A percentile compares a stretch with the other conserved stretches of the same genome.
Evolutionary conservation across 345 rosid species (phyloP).

Genomic region (Physaria fendleri): DNA sequence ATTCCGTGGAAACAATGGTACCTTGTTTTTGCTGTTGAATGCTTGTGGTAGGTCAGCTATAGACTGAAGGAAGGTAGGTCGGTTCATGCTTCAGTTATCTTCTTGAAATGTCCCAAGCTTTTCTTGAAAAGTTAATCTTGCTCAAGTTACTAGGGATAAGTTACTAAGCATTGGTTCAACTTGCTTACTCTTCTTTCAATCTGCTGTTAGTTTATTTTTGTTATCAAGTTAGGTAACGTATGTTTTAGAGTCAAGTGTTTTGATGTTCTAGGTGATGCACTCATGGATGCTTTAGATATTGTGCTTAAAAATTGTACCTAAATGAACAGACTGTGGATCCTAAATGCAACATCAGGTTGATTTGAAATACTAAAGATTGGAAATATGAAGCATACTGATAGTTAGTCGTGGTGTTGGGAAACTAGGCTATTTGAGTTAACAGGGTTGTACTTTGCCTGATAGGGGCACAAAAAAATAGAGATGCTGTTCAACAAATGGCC

Average conservation of each 20-base stretch:
- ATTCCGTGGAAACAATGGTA: constrained; percentile 33
- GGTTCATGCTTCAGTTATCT: constrained; percentile 68
- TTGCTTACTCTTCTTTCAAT: constrained; percentile 25
- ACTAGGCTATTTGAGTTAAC: too few relatives aligned
- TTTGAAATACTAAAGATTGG: constrained; percentile 9
- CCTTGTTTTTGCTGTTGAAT: constrained; percentile 38
- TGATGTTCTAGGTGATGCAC: constrained; percentile 48
- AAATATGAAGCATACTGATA: not conserved
- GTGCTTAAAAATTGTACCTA: constrained; percentile 92
- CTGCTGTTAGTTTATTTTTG: not conserved
- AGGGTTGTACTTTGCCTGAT: constrained; percentile 88
- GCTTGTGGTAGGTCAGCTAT: constrained; percentile 63
- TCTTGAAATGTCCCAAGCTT: constrained; percentile 94
- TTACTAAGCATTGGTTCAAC: constrained; percentile 77
- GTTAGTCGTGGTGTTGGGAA: not conserved
- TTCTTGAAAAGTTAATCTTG: constrained; percentile 94
- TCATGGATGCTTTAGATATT: constrained; percentile 75
- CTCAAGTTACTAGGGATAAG: constrained; percentile 90
- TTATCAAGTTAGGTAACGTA: not conserved
- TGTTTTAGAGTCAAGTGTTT: constrained; percentile 5
- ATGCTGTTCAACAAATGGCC: constrained; percentile 87
- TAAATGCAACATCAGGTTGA: constrained; percentile 99
- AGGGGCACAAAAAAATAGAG: constrained; percentile 79
- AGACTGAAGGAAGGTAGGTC: constrained; percentile 69
- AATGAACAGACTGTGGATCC: constrained; percentile 99